Evolutionary conservation across 371 early-diverging fungal species (phyloP).

Genomic region (Umbelopsis sp.): DNA sequence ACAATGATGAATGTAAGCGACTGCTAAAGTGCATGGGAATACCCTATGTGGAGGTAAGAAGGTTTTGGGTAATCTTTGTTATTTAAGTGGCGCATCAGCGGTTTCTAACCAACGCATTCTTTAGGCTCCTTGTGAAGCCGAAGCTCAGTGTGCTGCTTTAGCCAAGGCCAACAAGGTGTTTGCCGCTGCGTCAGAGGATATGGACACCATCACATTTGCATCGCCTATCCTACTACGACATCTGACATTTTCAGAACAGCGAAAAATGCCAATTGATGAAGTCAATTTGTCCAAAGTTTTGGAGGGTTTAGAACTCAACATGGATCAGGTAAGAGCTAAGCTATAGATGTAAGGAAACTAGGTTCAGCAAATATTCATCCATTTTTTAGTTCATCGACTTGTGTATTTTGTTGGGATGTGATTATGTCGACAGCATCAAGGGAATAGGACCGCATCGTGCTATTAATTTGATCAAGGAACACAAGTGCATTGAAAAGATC

Average conservation of each 20-base stretch:
- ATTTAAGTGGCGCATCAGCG: too few species aligned
- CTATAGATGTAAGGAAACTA: neutral
- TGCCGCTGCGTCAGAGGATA: conserved; percentile 99
- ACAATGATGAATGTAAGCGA: conserved; percentile 95
- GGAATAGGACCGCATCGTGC: conserved; percentile 98
- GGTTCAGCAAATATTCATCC: neutral
- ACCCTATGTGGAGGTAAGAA: conserved; percentile 81
- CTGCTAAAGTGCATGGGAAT: conserved; percentile 97
- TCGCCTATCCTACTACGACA: conserved; percentile 94
- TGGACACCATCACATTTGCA: conserved; percentile 99
- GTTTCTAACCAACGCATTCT: too few species aligned
- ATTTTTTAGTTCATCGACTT: conserved; percentile 92
- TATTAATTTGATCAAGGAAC: conserved; percentile 86
- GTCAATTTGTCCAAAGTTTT: conserved; percentile 85
- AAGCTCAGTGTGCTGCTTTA: conserved; percentile 98
- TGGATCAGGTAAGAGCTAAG: conserved; percentile 62
- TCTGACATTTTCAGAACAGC: conserved; percentile 92
- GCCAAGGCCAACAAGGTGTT: conserved; percentile 91
- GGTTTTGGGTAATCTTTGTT: neutral
- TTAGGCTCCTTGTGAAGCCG: conserved; percentile 98
- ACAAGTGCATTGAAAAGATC: conserved; percentile 88
- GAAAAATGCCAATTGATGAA: conserved; percentile 95
- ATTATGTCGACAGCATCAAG: conserved; percentile 97
- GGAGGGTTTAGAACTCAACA: conserved; percentile 79
- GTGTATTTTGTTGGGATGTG: conserved; percentile 99